Conservation (phyloP, 495 filamentous ascomycete genomes). For the Entonaema liquescens region DNA sequence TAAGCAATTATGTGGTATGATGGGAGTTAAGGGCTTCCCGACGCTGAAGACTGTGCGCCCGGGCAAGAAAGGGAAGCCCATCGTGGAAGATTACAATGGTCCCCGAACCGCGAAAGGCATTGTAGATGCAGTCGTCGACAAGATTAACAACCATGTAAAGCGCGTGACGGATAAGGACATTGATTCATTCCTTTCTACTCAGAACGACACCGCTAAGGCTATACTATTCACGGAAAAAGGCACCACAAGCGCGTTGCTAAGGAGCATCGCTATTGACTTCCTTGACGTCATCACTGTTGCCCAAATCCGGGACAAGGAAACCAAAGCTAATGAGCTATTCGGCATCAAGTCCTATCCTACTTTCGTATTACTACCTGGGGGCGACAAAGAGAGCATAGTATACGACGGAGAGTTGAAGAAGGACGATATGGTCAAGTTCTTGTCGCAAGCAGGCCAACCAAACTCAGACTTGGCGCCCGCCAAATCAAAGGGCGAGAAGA, state of each 20-base stretch:
- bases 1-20: constrained; percentile 83
- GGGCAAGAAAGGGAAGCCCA: constrained; percentile 77
- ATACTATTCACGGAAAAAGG: constrained; percentile 96
- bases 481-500: constrained; percentile 61
- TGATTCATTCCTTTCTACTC: constrained; percentile 75
- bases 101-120: constrained; percentile 83
- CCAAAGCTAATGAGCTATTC: constrained; percentile 73
- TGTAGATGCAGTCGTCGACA: constrained; percentile 81
- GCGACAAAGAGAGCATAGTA: constrained; percentile 69
- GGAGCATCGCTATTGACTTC: constrained; percentile 90
- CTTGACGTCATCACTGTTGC: constrained; percentile 81
- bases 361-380: constrained; percentile 81
- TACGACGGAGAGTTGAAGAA: constrained; percentile 92
- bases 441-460: constrained; percentile 77
- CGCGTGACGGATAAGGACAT: constrained; percentile 80
- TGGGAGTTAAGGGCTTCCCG: constrained; percentile 96
- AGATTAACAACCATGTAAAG: constrained; percentile 92
- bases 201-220: constrained; percentile 81
- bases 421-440: constrained; percentile 79
- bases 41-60: constrained; percentile 95
- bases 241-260: constrained; percentile 80
- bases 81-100: constrained; percentile 93
- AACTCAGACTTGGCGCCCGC: constrained; percentile 74
- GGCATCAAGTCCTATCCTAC: constrained; percentile 81
- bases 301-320: constrained; percentile 87